A percentile compares a stretch with the other conserved stretches of the same genome.
phyloP scores from a whole-genome alignment of 768 basidiomycete genomes.

The Podaxis pistillaris region DNA sequence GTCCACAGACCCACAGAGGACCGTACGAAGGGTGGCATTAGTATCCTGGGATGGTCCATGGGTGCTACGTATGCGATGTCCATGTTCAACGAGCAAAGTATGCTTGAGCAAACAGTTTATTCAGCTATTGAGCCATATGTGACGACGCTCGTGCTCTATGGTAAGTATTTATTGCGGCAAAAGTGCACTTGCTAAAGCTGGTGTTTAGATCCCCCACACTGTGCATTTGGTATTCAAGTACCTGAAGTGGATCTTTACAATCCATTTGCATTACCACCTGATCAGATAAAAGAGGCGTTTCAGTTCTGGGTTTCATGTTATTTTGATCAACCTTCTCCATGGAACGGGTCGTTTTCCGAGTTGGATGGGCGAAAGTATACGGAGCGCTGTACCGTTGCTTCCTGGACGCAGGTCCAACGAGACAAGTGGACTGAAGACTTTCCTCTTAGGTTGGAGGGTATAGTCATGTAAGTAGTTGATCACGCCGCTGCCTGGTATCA shows the following conservation, averaged over 20 bases:
- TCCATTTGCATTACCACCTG: not conserved
- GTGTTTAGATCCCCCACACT: not conserved
- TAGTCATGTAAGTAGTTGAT: not conserved
- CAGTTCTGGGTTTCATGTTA: not conserved
- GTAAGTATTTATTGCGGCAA: not conserved
- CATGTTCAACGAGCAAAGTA: not conserved
- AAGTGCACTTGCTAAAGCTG: not conserved
- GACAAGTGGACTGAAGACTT: not conserved
- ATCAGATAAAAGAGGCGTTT: not conserved
- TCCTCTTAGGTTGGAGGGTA: not conserved
- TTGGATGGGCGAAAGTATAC: not conserved
- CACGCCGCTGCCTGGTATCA: not conserved
- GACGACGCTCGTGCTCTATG: not conserved
- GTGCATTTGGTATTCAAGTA: not conserved
- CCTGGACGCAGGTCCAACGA: not conserved
- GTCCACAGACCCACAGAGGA: not conserved
- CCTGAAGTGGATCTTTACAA: not conserved
- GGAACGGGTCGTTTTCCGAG: not conserved
- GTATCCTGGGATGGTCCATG: conserved; percentile 7
- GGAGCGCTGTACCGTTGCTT: not conserved
- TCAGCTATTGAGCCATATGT: not conserved
- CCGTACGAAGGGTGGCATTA: not conserved
- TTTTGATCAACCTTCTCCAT: not conserved
- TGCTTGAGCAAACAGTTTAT: not conserved
- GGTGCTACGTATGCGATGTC: not conserved